Base-by-base conservation (phyloP, 208 protist genomes). In the Crithidia sp. region DNA sequence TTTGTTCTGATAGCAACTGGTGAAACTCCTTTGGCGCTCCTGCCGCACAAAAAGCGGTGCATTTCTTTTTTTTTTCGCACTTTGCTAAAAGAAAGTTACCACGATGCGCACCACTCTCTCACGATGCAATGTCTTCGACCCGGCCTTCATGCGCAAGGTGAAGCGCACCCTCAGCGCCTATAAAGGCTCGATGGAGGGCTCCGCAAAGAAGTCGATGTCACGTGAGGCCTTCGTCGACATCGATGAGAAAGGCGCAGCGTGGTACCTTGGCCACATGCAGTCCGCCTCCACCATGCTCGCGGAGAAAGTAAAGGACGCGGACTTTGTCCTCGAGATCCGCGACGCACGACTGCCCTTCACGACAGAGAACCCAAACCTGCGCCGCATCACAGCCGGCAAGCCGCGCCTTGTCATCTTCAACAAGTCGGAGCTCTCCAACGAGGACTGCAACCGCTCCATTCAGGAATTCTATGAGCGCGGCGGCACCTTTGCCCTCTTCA, bases 261-360 rank as follows among this genome's bases (percentile, higher is more conserved):
- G 93, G 91, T 97, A 93, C 54, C 70, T 97, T 28, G 93, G 93
- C 2, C 90, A 97, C 81, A 97, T 97, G 93, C 83, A 87, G 45
- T 78, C 86, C 36, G 82, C 90, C 39, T 84, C 82, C 0, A 79
- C 67, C 7, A 69, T 79, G 14, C 70, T 97, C 10, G 67, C 69
- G n/a, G 82, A 88, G 13, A 95, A 96, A 64, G 80, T 95, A 7
- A 88, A 86, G 62, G 77, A 94, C 56, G 84, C 91, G 13, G 96
- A 98, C 72, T 94, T 97, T 71, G 71, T 98, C 37, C 71, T 98
- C 45, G 95, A 98, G 69, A 94, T 98, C 57, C 92, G 95, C 39
- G 96, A 98, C 53, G 96, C 95, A 0, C 85, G 96, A 0, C 69
- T 97, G 39, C 94, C 94, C 16, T 97, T 97, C 69, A 89, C 88